Base-by-base conservation (phyloP, 176 grass and related monocot species). In the Neostapfia colusana region DNA sequence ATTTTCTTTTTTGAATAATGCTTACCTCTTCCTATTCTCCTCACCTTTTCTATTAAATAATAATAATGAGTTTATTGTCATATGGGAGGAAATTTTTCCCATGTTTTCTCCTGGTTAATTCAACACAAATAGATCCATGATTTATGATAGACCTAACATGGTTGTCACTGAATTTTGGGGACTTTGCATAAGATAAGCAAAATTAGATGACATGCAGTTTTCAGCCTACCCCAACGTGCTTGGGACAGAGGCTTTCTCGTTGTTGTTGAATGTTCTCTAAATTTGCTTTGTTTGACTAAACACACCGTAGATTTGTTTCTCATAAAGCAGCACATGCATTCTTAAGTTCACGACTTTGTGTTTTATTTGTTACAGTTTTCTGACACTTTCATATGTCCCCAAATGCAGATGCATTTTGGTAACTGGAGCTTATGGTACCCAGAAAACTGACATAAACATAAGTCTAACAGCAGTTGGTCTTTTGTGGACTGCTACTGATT, bases 391-490 rank as follows among this genome's bases (percentile, higher is more conserved):
- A 56, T 72, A 64, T 74, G 62, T 69, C 76, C 78, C 87, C 79
- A 70, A 80, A 35, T 91, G 45, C 81, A 98, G 91, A 72, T 98
- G 95, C 67, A 98, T 98, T 83, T 81, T 90, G 82, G 91, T 98
- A 68, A 93, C 91, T 65, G 95, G 91, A 71, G 88, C 89, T 59
- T 98, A 94, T 79, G 89, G 95, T 77, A 80, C 87, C 71, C 91
- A 98, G 60, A 98, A 92, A 84, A 91, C 85, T 81, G 95, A 98
- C 40, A 81, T 98, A 85, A 98, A 94, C 81, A 98, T 98, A 90
- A 98, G 95, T 90, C 83, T 98, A 75, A 98, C 95, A 65, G 87
- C 95, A 82, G 93, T 93, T 88, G 89, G 95, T 49, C 91, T 97
- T 85, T 88, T 98, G 23, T 98, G 95, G 91, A 90, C 91, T 67